Base-by-base conservation (phyloP, 352 stramenopile species). In the Albugo candida region DNA sequence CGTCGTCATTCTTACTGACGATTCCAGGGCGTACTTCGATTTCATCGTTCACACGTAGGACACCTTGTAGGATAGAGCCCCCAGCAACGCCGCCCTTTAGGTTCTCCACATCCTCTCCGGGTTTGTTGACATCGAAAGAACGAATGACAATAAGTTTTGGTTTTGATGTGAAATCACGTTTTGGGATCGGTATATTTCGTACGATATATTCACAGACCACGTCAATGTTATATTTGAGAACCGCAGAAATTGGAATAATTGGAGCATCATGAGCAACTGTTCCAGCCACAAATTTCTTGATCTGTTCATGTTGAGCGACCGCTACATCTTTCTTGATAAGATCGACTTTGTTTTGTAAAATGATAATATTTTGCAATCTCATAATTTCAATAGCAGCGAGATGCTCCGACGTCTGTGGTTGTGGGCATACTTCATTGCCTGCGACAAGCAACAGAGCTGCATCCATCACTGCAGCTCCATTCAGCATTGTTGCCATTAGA, bases 401-500 rank as follows among this genome's bases (percentile, higher is more conserved):
- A 67, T 99, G 96, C 72, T 99, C 96, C 40, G 86, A 97, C 24
- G 96, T 99, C 75, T 99, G 96, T 10, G 96, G 96, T 65, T 99
- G 95, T 34, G 96, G 96, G 66, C 96, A 99, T 36, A 96, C 88
- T 74, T 97, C 92, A 57, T 97, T 97, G 45, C 91, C 92, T 2
- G 95, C 96, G 13, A 99, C 95, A 18, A 99, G 67, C 35, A 99
- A 73, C 39, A 99, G 73, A 2, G 96, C 95, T 36, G 95, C 96
- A 65, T 99, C 96, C 96, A 99, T 99, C 55, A 99, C 96, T 31
- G 96, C 96, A 2, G 96, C 96, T 56, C 96, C 96, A 83, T 99
- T 99, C 20, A 99, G 79, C 96, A 99, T 99, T 60, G 96, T 99
- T 38, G 96, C 96, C 96, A 99, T 99, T 54, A 99, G 84, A 83